Conservation (phyloP, 1,284 basidiomycete genomes). For the Trichosporon sp. region DNA sequence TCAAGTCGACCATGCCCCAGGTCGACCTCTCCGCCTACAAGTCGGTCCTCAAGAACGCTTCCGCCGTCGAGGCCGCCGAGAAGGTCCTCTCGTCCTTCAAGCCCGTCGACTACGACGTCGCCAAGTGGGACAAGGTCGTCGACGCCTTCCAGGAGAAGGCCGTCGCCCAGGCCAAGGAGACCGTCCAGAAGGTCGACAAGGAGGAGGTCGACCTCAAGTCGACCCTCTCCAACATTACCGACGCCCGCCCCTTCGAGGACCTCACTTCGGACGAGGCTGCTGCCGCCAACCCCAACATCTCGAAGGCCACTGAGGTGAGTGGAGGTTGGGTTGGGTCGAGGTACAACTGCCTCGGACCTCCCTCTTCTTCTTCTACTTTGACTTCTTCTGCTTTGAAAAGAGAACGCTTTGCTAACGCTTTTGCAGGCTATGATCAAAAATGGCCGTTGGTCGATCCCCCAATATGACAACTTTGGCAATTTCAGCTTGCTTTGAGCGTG, state of each 20-base stretch:
- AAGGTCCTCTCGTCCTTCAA: slow-evolving; percentile 86
- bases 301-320: slow-evolving; percentile 61
- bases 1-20: slow-evolving; percentile 60
- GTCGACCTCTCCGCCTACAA: slow-evolving; percentile 88
- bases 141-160: slow-evolving; percentile 96
- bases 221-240: slow-evolving; percentile 95
- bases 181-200: slow-evolving; percentile 81
- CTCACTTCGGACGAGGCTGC: slow-evolving; percentile 89
- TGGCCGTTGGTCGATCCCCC: slow-evolving; percentile 97
- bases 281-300: slow-evolving; percentile 86
- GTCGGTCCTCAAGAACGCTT: slow-evolving; percentile 83
- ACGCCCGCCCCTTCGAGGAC: slow-evolving; percentile 95
- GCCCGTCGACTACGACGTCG: slow-evolving; percentile 92
- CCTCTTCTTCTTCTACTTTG: neutral
- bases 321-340: neutral
- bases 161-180: slow-evolving; percentile 86
- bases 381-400: neutral
- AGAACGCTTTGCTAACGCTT: neutral
- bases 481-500: slow-evolving; percentile 69
- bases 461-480: slow-evolving; percentile 87
- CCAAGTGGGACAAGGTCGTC: slow-evolving; percentile 87
- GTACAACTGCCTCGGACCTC: neutral
- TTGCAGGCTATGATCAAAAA: slow-evolving; percentile 92
- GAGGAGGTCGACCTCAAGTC: slow-evolving; percentile 89
- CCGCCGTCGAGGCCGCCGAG: slow-evolving; percentile 86